These are phyloP conservation scores for Collybia sordida DNA, from an alignment of 768 basidiomycete genomes.

Conservation along the genomic window DNA sequence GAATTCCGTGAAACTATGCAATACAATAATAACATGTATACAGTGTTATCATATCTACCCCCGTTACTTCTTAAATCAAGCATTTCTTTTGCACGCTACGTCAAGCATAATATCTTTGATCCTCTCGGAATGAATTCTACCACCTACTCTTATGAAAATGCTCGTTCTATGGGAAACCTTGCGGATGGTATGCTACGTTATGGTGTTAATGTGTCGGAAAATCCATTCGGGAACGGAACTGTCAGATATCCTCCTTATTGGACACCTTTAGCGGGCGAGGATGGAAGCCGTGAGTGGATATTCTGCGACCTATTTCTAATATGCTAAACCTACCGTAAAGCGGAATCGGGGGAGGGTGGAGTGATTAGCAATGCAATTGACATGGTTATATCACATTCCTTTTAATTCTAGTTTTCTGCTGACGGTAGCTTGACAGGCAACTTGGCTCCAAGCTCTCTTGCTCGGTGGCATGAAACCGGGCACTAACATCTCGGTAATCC, in stretches of 20 bases:
- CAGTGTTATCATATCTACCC: slow-evolving; percentile 22
- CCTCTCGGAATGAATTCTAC: slow-evolving; percentile 26
- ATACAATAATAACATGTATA: slow-evolving; percentile 30
- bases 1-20: slow-evolving; percentile 28
- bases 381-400: no score
- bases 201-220: slow-evolving; percentile 16
- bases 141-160: slow-evolving; percentile 25
- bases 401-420: no score
- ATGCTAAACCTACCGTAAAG: not conserved
- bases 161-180: slow-evolving; percentile 20
- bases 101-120: slow-evolving; percentile 24
- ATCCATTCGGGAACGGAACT: slow-evolving; percentile 21
- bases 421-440: slow-evolving; percentile 11
- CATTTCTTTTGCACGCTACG: slow-evolving; percentile 21
- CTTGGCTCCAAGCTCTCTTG: slow-evolving; percentile 29
- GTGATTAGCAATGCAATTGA: slow-evolving; percentile 26
- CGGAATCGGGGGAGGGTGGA: slow-evolving; percentile 24
- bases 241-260: slow-evolving; percentile 18
- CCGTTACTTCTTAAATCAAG: slow-evolving; percentile 16
- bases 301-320: slow-evolving; percentile 14
- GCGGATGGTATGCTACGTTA: slow-evolving; percentile 22
- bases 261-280: slow-evolving; percentile 16
- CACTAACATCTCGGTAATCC: slow-evolving; percentile 22
- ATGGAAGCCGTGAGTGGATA: slow-evolving; percentile 16
- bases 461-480: slow-evolving; percentile 20